Evolutionary conservation across 345 rosid genomes (phyloP), one percentile per base, ranked within the genome.

Genomic region (Luvunga scandens): DNA sequence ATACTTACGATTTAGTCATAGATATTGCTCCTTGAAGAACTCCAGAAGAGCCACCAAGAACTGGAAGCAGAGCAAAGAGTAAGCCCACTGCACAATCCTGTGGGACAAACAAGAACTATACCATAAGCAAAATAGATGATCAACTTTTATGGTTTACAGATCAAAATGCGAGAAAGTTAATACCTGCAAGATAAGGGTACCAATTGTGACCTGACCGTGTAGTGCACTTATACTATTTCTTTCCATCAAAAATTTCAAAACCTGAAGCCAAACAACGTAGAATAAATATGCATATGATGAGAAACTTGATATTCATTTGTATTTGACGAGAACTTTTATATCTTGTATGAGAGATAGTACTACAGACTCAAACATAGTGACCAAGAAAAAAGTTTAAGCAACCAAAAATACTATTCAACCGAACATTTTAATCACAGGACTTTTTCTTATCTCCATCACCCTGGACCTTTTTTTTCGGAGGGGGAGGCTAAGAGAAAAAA

Each of bases 61-160:
- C 91, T n/a, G 97, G 98, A 66, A 94, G 98, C 82, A 94, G 84
- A 81, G 98, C 98, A 88, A 94, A 94, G 75, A 94, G 88, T 91
- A 94, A 89, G 34, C 97, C 98, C 77, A 92, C 97, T 53, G 95
- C 95, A 86, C 98, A 94, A 77, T 94, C 98, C 98, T 94, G 85
- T 45, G 42, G 38, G 65, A 56, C 67, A 75, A 45, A 76, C 65
- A 72, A 53, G 76, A 48, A 68, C 57, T 45, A 69, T 39, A 70
- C 60, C 65, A 24, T 6, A 55, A 36, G 25, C 27, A 73, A 57
- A 66, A 63, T 30, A 45, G 67, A 70, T 36, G 66, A 59, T 63
- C 66, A 69, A 73, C 5, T 73, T 57, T 48, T 30, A 69, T 33
- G 55, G 45, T 61, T 68, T 53, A 66, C 63, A 27, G 60, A 65